phyloP scores from a whole-genome alignment of 768 basidiomycete genomes.

The Boletus coccyginus region DNA sequence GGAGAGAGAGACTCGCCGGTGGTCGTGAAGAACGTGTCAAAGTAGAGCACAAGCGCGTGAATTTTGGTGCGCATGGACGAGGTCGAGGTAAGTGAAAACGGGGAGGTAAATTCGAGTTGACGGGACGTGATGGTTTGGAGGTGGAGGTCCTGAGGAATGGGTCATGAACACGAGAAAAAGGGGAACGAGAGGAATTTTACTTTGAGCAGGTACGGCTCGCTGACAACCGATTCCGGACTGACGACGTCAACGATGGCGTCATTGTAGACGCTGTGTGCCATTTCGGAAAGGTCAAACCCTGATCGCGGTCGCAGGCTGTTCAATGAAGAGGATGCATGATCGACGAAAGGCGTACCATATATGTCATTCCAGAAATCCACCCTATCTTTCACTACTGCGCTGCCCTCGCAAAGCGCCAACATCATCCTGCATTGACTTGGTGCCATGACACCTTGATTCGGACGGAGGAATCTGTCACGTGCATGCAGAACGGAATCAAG shows the following conservation, averaged over 20 bases:
- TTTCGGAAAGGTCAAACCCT: slow-evolving; percentile 89
- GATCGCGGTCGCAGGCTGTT: not conserved
- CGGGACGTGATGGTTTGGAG: slow-evolving; percentile 59
- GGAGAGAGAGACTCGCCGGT: slow-evolving; percentile 52
- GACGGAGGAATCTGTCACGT: slow-evolving; percentile 79
- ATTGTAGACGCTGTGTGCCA: slow-evolving; percentile 70
- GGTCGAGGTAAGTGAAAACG: slow-evolving; percentile 71
- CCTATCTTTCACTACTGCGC: slow-evolving; percentile 74
- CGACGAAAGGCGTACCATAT: slow-evolving; percentile 57
- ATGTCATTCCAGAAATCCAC: slow-evolving; percentile 89
- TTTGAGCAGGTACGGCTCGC: slow-evolving; percentile 63
- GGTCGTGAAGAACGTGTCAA: slow-evolving; percentile 88
- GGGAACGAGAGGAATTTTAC: slow-evolving; percentile 37
- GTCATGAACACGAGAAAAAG: not conserved
- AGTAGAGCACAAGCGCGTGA: slow-evolving; percentile 84
- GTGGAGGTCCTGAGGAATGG: slow-evolving; percentile 62
- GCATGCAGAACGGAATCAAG: slow-evolving; percentile 91
- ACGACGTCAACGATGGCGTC: slow-evolving; percentile 87
- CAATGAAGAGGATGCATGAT: not conserved
- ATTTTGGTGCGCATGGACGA: slow-evolving; percentile 60
- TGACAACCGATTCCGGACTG: slow-evolving; percentile 59
- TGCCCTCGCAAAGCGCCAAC: slow-evolving; percentile 77
- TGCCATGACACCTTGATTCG: slow-evolving; percentile 75
- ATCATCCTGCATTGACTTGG: slow-evolving; percentile 88
- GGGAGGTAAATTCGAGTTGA: slow-evolving; percentile 76